A percentile compares a stretch with the other conserved stretches of the same genome.
phyloP scores from a whole-genome alignment of 768 basidiomycete genomes.

The Tricholomella constricta region DNA sequence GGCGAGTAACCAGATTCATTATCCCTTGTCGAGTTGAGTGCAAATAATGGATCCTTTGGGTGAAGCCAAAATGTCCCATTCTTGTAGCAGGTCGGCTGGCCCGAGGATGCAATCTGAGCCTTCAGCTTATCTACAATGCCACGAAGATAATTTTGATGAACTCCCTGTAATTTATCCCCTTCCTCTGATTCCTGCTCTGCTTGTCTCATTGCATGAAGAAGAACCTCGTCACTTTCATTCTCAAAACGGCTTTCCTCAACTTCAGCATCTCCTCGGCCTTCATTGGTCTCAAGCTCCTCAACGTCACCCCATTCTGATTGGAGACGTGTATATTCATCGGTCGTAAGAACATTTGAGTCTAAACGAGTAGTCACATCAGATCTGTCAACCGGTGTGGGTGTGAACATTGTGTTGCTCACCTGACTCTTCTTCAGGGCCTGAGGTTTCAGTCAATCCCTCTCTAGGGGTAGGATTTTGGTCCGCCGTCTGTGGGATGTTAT shows the following conservation, averaged over 20 bases:
- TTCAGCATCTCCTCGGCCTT: neutral
- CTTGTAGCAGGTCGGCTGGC: neutral
- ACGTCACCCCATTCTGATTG: neutral
- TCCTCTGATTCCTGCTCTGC: neutral
- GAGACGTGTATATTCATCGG: neutral
- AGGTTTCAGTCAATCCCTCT: neutral
- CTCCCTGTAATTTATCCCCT: neutral
- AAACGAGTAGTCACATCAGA: neutral
- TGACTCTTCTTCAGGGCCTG: neutral
- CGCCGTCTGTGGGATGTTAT: no score
- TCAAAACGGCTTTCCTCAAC: conserved; percentile 3
- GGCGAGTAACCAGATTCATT: neutral
- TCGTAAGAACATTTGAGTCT: neutral
- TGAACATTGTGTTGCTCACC: neutral
- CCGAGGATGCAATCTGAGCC: neutral
- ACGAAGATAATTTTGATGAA: neutral
- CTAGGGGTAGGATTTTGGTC: neutral
- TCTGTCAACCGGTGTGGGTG: neutral
- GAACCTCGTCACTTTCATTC: neutral
- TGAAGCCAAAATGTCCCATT: neutral
- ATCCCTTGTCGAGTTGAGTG: neutral
- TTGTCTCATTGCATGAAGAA: neutral
- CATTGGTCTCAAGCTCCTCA: neutral
- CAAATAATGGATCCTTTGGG: neutral
- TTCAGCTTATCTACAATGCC: neutral